A percentile compares a stretch with the other conserved stretches of the same genome.
These are phyloP conservation scores for Scedosporium apiospermum DNA, from an alignment of 2,329 filamentous ascomycete species.

Conservation along the genomic window DNA sequence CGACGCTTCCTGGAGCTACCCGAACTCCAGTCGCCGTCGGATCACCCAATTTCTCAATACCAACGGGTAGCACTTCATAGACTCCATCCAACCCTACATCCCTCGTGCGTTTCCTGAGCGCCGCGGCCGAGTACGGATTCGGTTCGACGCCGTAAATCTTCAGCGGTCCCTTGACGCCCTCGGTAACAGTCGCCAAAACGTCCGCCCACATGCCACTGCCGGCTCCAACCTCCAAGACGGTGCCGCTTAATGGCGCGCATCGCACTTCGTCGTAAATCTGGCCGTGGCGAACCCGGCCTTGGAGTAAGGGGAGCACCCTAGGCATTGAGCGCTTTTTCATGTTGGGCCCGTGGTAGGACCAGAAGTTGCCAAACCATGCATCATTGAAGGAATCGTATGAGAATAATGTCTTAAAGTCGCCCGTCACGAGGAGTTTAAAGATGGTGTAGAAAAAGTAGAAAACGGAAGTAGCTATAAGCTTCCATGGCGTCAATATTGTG, in stretches of 20 bases:
- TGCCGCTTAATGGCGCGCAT: slow-evolving; percentile 33
- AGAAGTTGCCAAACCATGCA: slow-evolving; percentile 46
- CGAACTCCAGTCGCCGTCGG: slow-evolving; percentile 30
- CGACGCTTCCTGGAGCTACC: slow-evolving; percentile 42
- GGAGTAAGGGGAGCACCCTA: slow-evolving; percentile 35
- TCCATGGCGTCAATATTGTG: slow-evolving; percentile 23
- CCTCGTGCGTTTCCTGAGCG: slow-evolving; percentile 34
- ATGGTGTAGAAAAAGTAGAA: slow-evolving; percentile 36
- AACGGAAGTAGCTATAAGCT: slow-evolving; percentile 32
- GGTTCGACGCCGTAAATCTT: slow-evolving; percentile 57
- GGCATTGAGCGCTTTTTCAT: slow-evolving; percentile 11
- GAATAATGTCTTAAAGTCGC: slow-evolving; percentile 20
- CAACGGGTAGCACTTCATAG: slow-evolving; percentile 54
- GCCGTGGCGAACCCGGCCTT: slow-evolving; percentile 25
- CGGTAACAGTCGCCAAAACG: slow-evolving; percentile 35
- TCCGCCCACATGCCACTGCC: slow-evolving; percentile 52
- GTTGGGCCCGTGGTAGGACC: slow-evolving; percentile 33
- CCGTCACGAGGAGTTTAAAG: slow-evolving; percentile 19
- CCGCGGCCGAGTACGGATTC: slow-evolving; percentile 41
- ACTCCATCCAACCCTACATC: slow-evolving; percentile 43
- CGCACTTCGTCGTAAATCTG: slow-evolving; percentile 37
- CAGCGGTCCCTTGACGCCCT: slow-evolving; percentile 12
- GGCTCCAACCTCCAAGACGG: slow-evolving; percentile 53
- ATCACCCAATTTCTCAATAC: slow-evolving; percentile 46
- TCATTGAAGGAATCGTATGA: slow-evolving; percentile 22